phyloP scores from a whole-genome alignment of 1,139 yeast genomes.

The Arxiozyma slooffiae region DNA sequence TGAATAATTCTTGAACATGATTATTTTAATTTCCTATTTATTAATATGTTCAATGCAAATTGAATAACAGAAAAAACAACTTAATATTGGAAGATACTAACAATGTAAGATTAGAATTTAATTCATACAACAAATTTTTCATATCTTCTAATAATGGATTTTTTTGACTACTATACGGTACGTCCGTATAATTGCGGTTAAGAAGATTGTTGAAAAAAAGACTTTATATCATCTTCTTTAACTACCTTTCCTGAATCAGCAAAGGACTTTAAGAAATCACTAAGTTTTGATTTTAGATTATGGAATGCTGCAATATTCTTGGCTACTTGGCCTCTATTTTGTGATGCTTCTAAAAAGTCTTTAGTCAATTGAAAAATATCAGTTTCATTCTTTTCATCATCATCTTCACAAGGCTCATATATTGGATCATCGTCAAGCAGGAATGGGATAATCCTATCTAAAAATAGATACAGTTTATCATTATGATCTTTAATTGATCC shows the following conservation, averaged over 20 bases:
- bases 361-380: constrained; percentile 51
- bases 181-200: background rate
- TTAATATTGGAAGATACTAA: too few species aligned
- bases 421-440: constrained; percentile 59
- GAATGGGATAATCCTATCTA: constrained; percentile 35
- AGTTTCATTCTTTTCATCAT: constrained; percentile 34
- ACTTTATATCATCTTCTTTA: constrained; percentile 68
- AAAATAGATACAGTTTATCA: constrained; percentile 24
- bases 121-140: too few species aligned
- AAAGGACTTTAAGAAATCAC: constrained; percentile 69
- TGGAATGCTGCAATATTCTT: constrained; percentile 76
- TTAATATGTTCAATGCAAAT: too few species aligned
- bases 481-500: constrained; percentile 17
- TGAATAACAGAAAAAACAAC: too few species aligned
- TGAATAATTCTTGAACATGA: too few species aligned
- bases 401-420: constrained; percentile 56
- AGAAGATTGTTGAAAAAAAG: constrained; percentile 40
- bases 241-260: constrained; percentile 78
- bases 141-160: too few species aligned
- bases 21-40: too few species aligned
- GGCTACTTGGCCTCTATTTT: constrained; percentile 55
- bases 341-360: constrained; percentile 42
- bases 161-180: too few species aligned
- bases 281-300: constrained; percentile 51
- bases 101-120: too few species aligned